Evolutionary conservation across 768 basidiomycete species (phyloP), one percentile per base, ranked within the genome.

Genomic region (Amanita rubescens): DNA sequence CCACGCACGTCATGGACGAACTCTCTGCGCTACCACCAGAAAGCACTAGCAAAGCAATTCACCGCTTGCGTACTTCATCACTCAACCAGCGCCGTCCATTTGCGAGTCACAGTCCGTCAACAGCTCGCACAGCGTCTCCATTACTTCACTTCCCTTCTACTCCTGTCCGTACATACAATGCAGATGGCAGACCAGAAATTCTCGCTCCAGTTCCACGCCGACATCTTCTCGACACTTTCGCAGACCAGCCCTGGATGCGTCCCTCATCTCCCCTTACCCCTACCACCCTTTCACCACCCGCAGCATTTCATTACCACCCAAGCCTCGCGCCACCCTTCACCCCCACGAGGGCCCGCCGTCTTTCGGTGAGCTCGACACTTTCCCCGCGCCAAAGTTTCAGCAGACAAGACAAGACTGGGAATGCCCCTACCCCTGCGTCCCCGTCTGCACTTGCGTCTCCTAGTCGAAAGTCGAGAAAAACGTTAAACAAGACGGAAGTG

Each of bases 181-280:
- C 52, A 46, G 45, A 32, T 11, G 42, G 45, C 25, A 20, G n/a
- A 25, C 52, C 52, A 53, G 52, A 53, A 57, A 85, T 86, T 34
- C 66, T 82, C 41, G 75, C 87, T 0, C 84, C 85, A 1, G 75
- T 80, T 22, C 85, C 85, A n/a, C 80, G 78, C 10, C 73, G 82
- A 53, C 82, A 86, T 61, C 71, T 82, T 51, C 69, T 87, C 7
- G 83, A 86, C 53, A 75, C 72, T 38, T 72, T 75, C 10, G 78
- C 81, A 39, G 80, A 78, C 55, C 76, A 77, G 49, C 75, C 78
- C 43, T 85, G 84, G 85, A 74, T 87, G 12, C 74, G 73, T 32
- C 20, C 43, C 33, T 25, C 52, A 5, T 74, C 70, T 27, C 73
- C 71, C 12, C 66, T 65, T n/a, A 76, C 75, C 22, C 75, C 79